Conservation (phyloP, 345 rosid genomes). For the Erodium maritimum region DNA sequence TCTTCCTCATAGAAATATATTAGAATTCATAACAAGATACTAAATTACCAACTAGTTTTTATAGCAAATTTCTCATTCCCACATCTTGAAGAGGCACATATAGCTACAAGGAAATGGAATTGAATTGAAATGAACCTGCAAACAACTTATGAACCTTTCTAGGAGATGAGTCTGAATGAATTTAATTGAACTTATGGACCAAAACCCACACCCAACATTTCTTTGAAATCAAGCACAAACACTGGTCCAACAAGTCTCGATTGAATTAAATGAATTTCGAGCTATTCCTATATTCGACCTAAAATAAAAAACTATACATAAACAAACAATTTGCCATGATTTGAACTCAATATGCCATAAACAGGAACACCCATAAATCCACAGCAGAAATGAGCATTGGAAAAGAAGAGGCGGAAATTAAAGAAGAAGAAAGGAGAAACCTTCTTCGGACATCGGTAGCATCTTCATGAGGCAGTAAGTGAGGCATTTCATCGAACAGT, state of each 20-base stretch:
- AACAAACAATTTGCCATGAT: neutral
- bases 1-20: neutral
- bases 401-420: neutral
- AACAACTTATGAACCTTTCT: no score
- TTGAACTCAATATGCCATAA: neutral
- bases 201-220: neutral
- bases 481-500: conserved; percentile 76
- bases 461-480: conserved; percentile 44
- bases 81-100: no score
- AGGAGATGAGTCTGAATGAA: neutral
- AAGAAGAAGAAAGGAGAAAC: conserved; percentile 16
- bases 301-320: no score
- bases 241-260: neutral
- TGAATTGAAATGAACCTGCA: neutral
- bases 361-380: neutral
- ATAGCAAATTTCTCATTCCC: no score
- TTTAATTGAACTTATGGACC: neutral
- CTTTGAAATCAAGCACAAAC: neutral
- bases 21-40: no score
- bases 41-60: no score
- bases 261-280: no score
- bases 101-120: no score
- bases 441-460: conserved; percentile 44
- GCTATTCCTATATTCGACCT: neutral
- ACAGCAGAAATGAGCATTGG: neutral